Percentiles rank a stretch among this genome's conserved stretches.
Conservation (phyloP, 2,329 filamentous ascomycete genomes). For the Cladosporium phlei region DNA sequence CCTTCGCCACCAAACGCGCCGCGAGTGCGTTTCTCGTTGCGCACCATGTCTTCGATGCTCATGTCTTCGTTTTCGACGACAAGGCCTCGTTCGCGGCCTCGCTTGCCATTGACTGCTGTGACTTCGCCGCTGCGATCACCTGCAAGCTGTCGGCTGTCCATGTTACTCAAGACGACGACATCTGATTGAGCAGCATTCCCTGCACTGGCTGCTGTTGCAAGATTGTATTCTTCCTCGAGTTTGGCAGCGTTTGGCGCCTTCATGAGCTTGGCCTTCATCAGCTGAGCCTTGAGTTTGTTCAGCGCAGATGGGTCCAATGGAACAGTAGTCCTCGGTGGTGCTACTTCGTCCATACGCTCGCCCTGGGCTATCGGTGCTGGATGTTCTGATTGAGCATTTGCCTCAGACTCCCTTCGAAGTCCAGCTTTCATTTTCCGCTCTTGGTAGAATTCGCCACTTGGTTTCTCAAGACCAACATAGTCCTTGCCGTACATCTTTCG, state of each 20-base stretch:
- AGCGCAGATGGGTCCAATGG: conserved; percentile 70
- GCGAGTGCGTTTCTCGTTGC: conserved; percentile 82
- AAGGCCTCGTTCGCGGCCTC: conserved; percentile 75
- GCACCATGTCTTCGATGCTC: conserved; percentile 93
- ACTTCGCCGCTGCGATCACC: conserved; percentile 71
- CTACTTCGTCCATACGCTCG: conserved; percentile 53
- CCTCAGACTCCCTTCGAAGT: conserved; percentile 35
- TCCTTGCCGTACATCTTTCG: conserved; percentile 76
- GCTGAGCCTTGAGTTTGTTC: conserved; percentile 84
- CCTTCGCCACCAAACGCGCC: conserved; percentile 66
- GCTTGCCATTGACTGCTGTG: conserved; percentile 69
- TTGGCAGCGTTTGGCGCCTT: conserved; percentile 68
- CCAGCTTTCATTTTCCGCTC: conserved; percentile 64
- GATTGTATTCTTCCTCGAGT: conserved; percentile 79
- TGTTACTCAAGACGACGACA: conserved; percentile 75
- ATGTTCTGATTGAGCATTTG: neutral
- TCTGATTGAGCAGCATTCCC: conserved; percentile 54
- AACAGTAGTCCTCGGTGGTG: conserved; percentile 45
- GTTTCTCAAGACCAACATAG: conserved; percentile 80
- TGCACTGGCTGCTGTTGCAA: conserved; percentile 60
- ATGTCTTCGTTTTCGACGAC: conserved; percentile 94
- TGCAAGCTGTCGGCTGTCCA: conserved; percentile 85
- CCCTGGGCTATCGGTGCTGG: conserved; percentile 43
- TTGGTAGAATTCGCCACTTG: conserved; percentile 77
- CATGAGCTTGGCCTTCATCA: conserved; percentile 92